phyloP scores from a whole-genome alignment of 805 yeast genomes.

The Saccharomycopsis sp. region DNA sequence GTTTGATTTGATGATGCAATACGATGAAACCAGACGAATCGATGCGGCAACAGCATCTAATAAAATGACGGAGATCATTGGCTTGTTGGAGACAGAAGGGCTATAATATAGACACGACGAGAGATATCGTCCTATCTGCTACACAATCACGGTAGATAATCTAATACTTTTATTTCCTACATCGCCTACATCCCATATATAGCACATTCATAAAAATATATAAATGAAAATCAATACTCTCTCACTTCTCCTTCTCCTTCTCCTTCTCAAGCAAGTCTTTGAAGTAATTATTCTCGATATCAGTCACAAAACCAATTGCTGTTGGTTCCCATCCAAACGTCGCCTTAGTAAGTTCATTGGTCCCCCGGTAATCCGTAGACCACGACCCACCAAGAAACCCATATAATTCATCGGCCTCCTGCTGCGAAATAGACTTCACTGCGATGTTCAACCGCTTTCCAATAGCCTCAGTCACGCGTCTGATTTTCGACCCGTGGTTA shows the following conservation, averaged over 20 bases:
- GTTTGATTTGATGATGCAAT: slow-evolving; percentile 40
- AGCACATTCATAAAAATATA: no score
- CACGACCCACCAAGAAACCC: slow-evolving; percentile 22
- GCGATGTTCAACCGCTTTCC: slow-evolving; percentile 23
- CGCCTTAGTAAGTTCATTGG: background rate
- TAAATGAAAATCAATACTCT: no score
- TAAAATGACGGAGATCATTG: background rate
- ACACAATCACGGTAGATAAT: no score
- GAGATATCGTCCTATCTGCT: no score
- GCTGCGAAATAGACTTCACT: slow-evolving; percentile 20
- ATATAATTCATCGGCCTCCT: slow-evolving; percentile 17
- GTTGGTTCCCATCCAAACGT: background rate
- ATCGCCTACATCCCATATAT: no score
- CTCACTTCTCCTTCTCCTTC: no score
- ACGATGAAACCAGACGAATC: slow-evolving; percentile 31
- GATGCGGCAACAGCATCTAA: slow-evolving; percentile 25
- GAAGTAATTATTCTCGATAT: background rate
- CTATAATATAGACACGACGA: no score
- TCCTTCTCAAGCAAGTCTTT: background rate
- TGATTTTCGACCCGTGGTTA: slow-evolving; percentile 6
- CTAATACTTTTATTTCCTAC: no score
- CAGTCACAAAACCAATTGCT: background rate
- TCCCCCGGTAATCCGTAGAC: background rate
- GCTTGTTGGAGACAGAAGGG: background rate
- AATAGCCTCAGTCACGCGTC: slow-evolving; percentile 27